Evolutionary conservation across 2,329 filamentous ascomycete species (phyloP), one percentile per base, ranked within the genome.

Genomic region (Xylogone sp.): DNA sequence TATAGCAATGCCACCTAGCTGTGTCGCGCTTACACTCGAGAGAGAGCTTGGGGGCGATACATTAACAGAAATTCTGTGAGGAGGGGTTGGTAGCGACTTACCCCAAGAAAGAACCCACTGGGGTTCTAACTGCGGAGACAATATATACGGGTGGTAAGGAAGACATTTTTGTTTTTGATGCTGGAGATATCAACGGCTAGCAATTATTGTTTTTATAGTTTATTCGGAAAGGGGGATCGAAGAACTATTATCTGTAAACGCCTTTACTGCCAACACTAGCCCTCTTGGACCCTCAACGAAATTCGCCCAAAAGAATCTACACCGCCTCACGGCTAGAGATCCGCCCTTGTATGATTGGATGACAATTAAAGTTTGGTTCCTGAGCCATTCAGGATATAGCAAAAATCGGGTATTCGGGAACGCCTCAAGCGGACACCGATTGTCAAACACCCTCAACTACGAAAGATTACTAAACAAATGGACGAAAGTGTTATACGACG

Each of bases 61-160:
- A 31, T 42, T 22, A 55, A 57, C 51, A 90, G 54, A 97, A 83
- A 6, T 27, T 27, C 5, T 27, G 5, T 27, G 10, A 27, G 24
- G 24, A 57, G 88, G 90, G 20, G 45, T 43, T 54, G 46, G 46
- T 50, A 43, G 49, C 42, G 57, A 61, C 80, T 71, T 74, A 96
- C 90, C 94, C 94, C 66, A 96, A 83, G 75, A 99, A 99, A 60
- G 89, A 92, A 65, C 94, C 94, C 59, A 96, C 81, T 49, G 94
- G 94, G 59, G 94, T 99, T 73, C 92, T 84, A 66, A 84, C 89
- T 59, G 86, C 87, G 53, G 94, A 94, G 68, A 97, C 91, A 67
- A 99, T 97, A 77, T 99, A 99, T 60, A 99, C 93, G 53, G 91
- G 81, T 60, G 90, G 87, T 58, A 92, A 82, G 62, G 82, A 83